Conservation (phyloP, 108 stramenopile genomes). For the Mediolabrus comicus region DNA sequence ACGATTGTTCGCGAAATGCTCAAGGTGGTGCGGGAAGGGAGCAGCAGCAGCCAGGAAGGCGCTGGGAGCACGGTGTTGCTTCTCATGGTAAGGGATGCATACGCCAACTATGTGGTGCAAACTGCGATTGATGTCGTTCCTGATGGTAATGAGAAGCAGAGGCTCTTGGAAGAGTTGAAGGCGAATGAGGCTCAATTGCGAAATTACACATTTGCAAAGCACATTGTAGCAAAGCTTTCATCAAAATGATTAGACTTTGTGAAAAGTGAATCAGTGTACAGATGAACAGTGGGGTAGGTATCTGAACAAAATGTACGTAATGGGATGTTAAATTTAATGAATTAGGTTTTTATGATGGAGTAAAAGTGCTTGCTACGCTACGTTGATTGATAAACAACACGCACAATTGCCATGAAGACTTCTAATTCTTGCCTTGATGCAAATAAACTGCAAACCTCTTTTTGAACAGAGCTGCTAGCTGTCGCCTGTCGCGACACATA, state of each 20-base stretch:
- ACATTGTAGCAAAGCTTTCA: conserved; percentile 78
- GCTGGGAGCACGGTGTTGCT: conserved; percentile 75
- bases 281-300: neutral
- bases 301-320: conserved; percentile 29
- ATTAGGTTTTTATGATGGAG: no score
- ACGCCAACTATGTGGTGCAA: conserved; percentile 95
- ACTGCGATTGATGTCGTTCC: conserved; percentile 85
- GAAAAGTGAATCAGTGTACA: neutral
- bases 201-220: conserved; percentile 87
- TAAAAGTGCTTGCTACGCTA: no score
- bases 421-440: no score
- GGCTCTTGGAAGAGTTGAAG: conserved; percentile 69
- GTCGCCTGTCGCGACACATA: no score
- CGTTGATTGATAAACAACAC: no score
- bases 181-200: conserved; percentile 75
- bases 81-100: conserved; percentile 95
- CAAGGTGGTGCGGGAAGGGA: conserved; percentile 58
- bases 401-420: no score
- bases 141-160: conserved; percentile 66
- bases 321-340: neutral
- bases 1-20: conserved; percentile 81
- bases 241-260: conserved; percentile 6
- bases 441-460: no score
- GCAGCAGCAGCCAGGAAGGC: conserved; percentile 29
- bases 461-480: no score